Evolutionary conservation across 352 stramenopile genomes (phyloP).

Genomic region (Stephanocyclus meneghinianus): DNA sequence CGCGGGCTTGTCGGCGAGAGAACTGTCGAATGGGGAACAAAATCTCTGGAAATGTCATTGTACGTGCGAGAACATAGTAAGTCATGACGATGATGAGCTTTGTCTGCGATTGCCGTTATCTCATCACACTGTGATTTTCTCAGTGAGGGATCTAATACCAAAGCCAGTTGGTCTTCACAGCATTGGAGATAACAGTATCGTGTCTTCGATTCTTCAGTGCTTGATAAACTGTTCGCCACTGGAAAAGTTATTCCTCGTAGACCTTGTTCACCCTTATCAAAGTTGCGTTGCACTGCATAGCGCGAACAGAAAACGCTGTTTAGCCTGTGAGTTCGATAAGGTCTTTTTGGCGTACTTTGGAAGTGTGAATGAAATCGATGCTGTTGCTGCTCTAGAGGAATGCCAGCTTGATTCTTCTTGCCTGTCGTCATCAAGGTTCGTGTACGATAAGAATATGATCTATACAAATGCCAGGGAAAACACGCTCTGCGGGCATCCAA

Average conservation of each 20-base stretch:
- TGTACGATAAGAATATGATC: slow-evolving; percentile 15
- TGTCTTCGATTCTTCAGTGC: slow-evolving; percentile 68
- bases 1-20: slow-evolving; percentile 34
- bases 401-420: background rate
- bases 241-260: slow-evolving; percentile 68
- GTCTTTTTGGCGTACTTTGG: slow-evolving; percentile 71
- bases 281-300: slow-evolving; percentile 53
- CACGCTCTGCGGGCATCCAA: slow-evolving; percentile 49
- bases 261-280: slow-evolving; percentile 61
- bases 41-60: slow-evolving; percentile 23
- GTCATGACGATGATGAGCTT: slow-evolving; percentile 23
- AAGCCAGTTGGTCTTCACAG: slow-evolving; percentile 76
- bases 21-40: slow-evolving; percentile 15
- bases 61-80: slow-evolving; percentile 33
- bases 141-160: slow-evolving; percentile 43
- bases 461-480: slow-evolving; percentile 17
- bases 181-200: slow-evolving; percentile 75
- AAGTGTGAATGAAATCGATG: slow-evolving; percentile 59
- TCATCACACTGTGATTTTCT: background rate
- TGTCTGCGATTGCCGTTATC: background rate
- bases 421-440: background rate
- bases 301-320: slow-evolving; percentile 23
- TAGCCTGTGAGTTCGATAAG: slow-evolving; percentile 69
- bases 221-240: slow-evolving; percentile 64
- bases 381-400: slow-evolving; percentile 52